Conservation (phyloP, 768 basidiomycete genomes). For the Amanita muscaria region DNA sequence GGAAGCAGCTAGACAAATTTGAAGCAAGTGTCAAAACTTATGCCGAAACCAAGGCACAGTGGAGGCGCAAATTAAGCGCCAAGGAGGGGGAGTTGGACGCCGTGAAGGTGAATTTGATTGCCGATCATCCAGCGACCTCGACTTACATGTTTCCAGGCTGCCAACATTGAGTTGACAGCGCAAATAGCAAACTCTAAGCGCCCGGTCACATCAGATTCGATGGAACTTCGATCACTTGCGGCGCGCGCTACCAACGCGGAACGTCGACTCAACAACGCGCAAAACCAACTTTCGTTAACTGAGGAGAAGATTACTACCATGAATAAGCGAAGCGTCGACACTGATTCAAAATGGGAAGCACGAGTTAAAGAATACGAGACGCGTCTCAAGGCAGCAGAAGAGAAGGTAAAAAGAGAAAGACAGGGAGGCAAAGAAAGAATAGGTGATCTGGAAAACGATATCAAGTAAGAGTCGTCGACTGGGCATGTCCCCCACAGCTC, state of each 20-base stretch:
- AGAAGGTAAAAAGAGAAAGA: slow-evolving; percentile 86
- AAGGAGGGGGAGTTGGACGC: slow-evolving; percentile 90
- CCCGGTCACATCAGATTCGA: slow-evolving; percentile 49
- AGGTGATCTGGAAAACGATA: slow-evolving; percentile 56
- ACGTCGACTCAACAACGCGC: slow-evolving; percentile 74
- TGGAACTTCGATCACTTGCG: slow-evolving; percentile 61
- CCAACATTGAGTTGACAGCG: slow-evolving; percentile 63
- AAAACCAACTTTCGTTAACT: slow-evolving; percentile 73
- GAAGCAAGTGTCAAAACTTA: slow-evolving; percentile 78
- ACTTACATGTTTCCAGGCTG: slow-evolving; percentile 34
- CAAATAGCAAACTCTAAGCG: slow-evolving; percentile 60
- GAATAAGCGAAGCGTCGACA: slow-evolving; percentile 60
- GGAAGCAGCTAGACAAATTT: slow-evolving; percentile 91
- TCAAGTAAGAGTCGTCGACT: slow-evolving; percentile 40
- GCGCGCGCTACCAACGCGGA: slow-evolving; percentile 80
- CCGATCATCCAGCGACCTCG: slow-evolving; percentile 1
- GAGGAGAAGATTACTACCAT: slow-evolving; percentile 78
- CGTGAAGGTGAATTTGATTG: slow-evolving; percentile 50
- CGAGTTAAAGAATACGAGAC: slow-evolving; percentile 90
- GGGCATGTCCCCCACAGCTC: not conserved
- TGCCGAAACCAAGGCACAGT: slow-evolving; percentile 70
- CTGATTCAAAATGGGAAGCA: slow-evolving; percentile 89
- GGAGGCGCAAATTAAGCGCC: slow-evolving; percentile 72
- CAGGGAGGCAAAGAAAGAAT: slow-evolving; percentile 90
- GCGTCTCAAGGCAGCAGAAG: slow-evolving; percentile 73